Conservation (phyloP, 805 yeast species). For the Jamesozyma lodderae region DNA sequence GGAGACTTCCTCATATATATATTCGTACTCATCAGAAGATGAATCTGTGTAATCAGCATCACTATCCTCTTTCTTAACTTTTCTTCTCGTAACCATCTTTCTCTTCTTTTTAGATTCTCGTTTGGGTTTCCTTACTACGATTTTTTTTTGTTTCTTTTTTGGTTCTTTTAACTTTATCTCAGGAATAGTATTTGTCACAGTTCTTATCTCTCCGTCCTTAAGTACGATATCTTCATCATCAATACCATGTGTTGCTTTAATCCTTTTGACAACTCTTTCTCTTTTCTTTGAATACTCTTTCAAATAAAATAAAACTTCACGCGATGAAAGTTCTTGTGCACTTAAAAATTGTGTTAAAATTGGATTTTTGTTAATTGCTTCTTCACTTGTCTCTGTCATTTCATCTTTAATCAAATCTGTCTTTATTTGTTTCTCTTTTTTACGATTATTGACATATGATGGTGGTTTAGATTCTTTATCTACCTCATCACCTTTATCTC, state of each 20-base stretch:
- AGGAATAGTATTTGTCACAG: conserved; percentile 13
- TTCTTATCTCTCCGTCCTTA: neutral
- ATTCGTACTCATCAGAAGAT: neutral
- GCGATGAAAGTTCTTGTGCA: conserved; percentile 38
- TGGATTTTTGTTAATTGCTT: conserved; percentile 35
- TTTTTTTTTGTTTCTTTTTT: conserved; percentile 3
- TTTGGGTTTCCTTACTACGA: neutral
- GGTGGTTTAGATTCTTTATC: conserved; percentile 60
- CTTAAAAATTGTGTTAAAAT: conserved; percentile 36
- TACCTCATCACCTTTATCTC: conserved; percentile 35
- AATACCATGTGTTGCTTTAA: conserved; percentile 27
- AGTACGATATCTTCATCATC: conserved; percentile 20
- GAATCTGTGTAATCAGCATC: conserved; percentile 3
- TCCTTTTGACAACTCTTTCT: conserved; percentile 18
- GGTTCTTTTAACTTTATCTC: conserved; percentile 9
- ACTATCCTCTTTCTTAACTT: conserved; percentile 2
- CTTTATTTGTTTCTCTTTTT: conserved; percentile 37
- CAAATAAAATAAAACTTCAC: conserved; percentile 34
- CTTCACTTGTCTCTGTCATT: conserved; percentile 30
- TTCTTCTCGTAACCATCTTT: conserved; percentile 1
- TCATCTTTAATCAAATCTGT: conserved; percentile 26
- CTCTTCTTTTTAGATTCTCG: neutral
- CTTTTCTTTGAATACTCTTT: conserved; percentile 28
- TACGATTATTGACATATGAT: conserved; percentile 57
- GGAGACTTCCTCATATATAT: neutral